Conservation (phyloP, 176 grass and related monocot genomes). For the Aegilops tauschii region DNA sequence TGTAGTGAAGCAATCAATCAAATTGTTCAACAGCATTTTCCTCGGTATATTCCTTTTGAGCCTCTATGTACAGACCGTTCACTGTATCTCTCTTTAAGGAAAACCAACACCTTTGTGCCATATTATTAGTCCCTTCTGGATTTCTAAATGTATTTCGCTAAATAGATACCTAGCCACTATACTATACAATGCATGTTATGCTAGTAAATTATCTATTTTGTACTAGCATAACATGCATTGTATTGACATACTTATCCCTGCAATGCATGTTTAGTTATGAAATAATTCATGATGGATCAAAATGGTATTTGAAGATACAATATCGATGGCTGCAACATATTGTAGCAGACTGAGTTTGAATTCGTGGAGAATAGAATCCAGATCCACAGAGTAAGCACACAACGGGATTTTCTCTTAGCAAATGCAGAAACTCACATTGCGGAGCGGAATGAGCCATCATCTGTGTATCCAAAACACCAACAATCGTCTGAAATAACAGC, state of each 20-base stretch:
- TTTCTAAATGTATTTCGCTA: too few species aligned
- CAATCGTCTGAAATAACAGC: slow-evolving; percentile 26
- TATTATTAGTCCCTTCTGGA: too few species aligned
- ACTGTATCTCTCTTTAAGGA: too few species aligned
- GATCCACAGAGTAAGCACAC: neutral
- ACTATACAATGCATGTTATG: too few species aligned
- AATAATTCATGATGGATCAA: neutral
- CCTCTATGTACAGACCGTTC: too few species aligned
- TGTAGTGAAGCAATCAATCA: too few species aligned
- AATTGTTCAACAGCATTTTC: too few species aligned
- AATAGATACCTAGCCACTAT: too few species aligned
- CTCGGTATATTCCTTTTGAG: too few species aligned
- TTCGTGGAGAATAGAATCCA: neutral
- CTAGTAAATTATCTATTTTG: neutral
- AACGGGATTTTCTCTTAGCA: slow-evolving; percentile 12
- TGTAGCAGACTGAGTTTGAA: neutral
- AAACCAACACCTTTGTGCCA: too few species aligned
- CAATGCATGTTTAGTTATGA: neutral
- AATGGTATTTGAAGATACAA: neutral
- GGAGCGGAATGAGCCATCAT: neutral
- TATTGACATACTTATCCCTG: neutral
- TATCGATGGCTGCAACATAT: neutral
- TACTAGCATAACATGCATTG: neutral
- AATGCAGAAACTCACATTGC: slow-evolving; percentile 20
- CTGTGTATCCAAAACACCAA: slow-evolving; percentile 11